A percentile compares a stretch with the other conserved stretches of the same genome.
These are phyloP conservation scores for Agrostemma githago DNA, from an alignment of 148 eudicot species.

Conservation along the genomic window DNA sequence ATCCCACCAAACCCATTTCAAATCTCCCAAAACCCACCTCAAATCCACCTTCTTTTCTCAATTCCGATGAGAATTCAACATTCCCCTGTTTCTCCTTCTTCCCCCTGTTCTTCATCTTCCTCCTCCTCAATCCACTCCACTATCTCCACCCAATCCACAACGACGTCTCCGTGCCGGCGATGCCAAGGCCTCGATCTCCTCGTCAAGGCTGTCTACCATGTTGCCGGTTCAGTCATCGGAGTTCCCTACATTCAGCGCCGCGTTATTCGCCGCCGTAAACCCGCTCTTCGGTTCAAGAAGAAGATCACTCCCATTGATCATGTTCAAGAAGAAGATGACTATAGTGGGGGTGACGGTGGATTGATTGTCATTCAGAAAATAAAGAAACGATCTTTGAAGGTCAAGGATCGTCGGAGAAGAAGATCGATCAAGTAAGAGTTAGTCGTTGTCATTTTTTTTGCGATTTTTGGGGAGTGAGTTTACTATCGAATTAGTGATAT, in stretches of 20 bases:
- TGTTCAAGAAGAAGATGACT: background rate
- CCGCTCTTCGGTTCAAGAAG: slow-evolving; percentile 33
- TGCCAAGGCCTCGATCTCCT: slow-evolving; percentile 73
- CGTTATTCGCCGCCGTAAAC: slow-evolving; percentile 45
- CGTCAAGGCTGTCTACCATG: slow-evolving; percentile 56
- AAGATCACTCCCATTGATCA: background rate
- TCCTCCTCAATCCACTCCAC: slow-evolving; percentile 24
- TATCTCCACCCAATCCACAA: slow-evolving; percentile 24
- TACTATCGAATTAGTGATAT: too few relatives aligned
- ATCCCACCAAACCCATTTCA: slow-evolving; percentile 1
- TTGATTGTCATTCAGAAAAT: background rate
- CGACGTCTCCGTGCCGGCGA: slow-evolving; percentile 18
- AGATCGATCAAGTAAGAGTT: slow-evolving; percentile 13
- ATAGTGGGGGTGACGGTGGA: background rate
- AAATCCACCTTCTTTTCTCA: background rate
- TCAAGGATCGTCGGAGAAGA: background rate
- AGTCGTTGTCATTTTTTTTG: slow-evolving; percentile 1
- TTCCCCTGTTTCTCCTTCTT: slow-evolving; percentile 10
- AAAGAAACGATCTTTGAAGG: slow-evolving; percentile 20
- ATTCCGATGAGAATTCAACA: background rate
- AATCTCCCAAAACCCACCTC: background rate
- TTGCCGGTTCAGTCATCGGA: slow-evolving; percentile 46
- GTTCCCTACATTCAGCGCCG: slow-evolving; percentile 67
- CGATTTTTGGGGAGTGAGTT: background rate
- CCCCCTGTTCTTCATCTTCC: slow-evolving; percentile 14